phyloP scores from a whole-genome alignment of 179 eudicot genomes.

The Vitellaria paradoxa region DNA sequence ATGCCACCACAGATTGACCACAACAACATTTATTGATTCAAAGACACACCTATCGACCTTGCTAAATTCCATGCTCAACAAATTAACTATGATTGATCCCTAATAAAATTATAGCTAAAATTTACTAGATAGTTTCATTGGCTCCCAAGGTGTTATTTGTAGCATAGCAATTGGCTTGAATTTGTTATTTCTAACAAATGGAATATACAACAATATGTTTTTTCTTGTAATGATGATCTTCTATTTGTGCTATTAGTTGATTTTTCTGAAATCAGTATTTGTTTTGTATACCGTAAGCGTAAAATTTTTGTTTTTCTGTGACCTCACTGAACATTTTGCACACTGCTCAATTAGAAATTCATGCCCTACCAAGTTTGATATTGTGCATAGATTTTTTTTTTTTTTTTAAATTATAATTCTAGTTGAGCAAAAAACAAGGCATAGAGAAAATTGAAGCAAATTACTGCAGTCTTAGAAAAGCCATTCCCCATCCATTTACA shows the following conservation, averaged over 20 bases:
- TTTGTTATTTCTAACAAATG: not conserved
- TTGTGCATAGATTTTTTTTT: not conserved
- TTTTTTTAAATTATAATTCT: too few species aligned
- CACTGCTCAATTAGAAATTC: not conserved
- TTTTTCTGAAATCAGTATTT: not conserved
- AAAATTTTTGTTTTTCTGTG: not conserved
- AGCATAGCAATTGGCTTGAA: not conserved
- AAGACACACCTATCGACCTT: too few species aligned
- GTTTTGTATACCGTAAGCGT: not conserved
- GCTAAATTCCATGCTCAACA: slow-evolving; percentile 35
- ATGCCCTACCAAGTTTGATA: not conserved
- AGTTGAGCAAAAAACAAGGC: not conserved
- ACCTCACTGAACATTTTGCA: not conserved
- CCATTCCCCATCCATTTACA: not conserved
- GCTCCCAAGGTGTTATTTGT: too few species aligned
- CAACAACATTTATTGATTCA: too few species aligned
- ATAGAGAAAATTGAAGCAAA: not conserved
- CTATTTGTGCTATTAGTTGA: not conserved
- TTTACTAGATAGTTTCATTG: too few species aligned
- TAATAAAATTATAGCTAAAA: too few species aligned
- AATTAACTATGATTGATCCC: too few species aligned
- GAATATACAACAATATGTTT: not conserved
- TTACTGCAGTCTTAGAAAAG: not conserved
- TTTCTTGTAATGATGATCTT: not conserved
- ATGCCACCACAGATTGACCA: too few species aligned